These are phyloP conservation scores for Rhizoctonia solani DNA, from an alignment of 1,284 basidiomycete genomes.

Conservation along the genomic window DNA sequence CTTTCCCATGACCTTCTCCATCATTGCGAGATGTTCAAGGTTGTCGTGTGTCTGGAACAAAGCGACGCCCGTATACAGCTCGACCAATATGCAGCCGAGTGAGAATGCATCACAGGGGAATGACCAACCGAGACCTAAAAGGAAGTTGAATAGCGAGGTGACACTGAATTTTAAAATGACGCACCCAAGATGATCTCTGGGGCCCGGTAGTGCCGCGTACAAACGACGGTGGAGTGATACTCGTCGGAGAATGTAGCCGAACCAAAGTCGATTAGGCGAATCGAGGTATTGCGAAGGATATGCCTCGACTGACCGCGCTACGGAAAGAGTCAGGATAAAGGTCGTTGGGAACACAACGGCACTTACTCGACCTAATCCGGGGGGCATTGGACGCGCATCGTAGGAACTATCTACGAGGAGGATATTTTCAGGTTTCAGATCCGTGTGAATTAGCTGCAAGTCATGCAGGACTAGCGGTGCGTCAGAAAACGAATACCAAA, in stretches of 20 bases:
- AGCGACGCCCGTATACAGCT: conserved; percentile 97
- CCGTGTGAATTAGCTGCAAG: conserved; percentile 92
- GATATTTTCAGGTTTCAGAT: conserved; percentile 99
- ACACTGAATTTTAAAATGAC: conserved; percentile 42
- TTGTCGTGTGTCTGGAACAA: conserved; percentile 99
- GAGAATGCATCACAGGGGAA: conserved; percentile 99
- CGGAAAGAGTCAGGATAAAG: not conserved
- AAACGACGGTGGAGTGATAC: conserved; percentile 98
- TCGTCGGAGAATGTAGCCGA: conserved; percentile 98
- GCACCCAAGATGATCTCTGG: conserved; percentile 97
- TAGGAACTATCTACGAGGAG: conserved; percentile 74
- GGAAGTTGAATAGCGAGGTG: not conserved
- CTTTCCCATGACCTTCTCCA: conserved; percentile 98
- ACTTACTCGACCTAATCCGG: conserved; percentile 35
- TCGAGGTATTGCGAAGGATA: conserved; percentile 86
- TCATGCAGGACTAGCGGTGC: conserved; percentile 79
- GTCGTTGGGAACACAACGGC: not conserved
- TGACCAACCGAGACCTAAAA: conserved; percentile 91
- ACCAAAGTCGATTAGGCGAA: conserved; percentile 98
- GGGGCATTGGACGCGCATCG: conserved; percentile 27
- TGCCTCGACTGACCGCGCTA: conserved; percentile 53
- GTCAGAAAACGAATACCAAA: conserved; percentile 32
- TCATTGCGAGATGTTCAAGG: conserved; percentile 99
- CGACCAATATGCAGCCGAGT: conserved; percentile 97
- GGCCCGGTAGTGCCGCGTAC: conserved; percentile 96